phyloP scores from a whole-genome alignment of 306 rosid species.

The Crotalaria pallida region DNA sequence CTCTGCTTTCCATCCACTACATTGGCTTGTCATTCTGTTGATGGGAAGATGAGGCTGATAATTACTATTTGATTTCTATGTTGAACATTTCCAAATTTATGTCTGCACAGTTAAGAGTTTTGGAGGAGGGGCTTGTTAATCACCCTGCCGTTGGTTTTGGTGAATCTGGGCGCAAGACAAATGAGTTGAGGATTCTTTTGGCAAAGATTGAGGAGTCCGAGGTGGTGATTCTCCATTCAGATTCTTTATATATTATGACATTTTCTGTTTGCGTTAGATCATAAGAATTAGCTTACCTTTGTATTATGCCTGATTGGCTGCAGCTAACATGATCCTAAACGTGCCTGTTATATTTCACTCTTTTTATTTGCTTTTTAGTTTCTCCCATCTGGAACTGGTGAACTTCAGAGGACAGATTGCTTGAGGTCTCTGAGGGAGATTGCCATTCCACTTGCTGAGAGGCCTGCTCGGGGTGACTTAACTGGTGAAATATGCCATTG shows the following conservation, averaged over 20 bases:
- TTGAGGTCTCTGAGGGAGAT: slow-evolving; percentile 85
- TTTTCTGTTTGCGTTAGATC: neutral
- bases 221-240: slow-evolving; percentile 39
- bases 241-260: slow-evolving; percentile 13
- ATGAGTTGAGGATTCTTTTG: slow-evolving; percentile 82
- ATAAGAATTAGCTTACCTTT: slow-evolving; percentile 15
- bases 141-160: slow-evolving; percentile 89
- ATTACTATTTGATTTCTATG: neutral
- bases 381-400: slow-evolving; percentile 78
- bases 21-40: slow-evolving; percentile 14
- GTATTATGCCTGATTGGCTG: slow-evolving; percentile 10
- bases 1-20: slow-evolving; percentile 15
- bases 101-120: slow-evolving; percentile 62
- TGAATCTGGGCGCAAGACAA: slow-evolving; percentile 86
- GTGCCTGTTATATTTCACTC: neutral
- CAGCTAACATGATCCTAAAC: slow-evolving; percentile 13
- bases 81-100: slow-evolving; percentile 29
- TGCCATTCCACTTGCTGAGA: slow-evolving; percentile 81
- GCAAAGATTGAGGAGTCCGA: slow-evolving; percentile 97
- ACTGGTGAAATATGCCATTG: slow-evolving; percentile 99
- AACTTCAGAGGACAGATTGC: slow-evolving; percentile 91
- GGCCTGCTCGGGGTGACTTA: slow-evolving; percentile 98
- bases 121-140: slow-evolving; percentile 97
- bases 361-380: slow-evolving; percentile 49
- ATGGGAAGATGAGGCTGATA: slow-evolving; percentile 22